Evolutionary conservation across 345 rosid genomes (phyloP).

Genomic region (Citrus medica): DNA sequence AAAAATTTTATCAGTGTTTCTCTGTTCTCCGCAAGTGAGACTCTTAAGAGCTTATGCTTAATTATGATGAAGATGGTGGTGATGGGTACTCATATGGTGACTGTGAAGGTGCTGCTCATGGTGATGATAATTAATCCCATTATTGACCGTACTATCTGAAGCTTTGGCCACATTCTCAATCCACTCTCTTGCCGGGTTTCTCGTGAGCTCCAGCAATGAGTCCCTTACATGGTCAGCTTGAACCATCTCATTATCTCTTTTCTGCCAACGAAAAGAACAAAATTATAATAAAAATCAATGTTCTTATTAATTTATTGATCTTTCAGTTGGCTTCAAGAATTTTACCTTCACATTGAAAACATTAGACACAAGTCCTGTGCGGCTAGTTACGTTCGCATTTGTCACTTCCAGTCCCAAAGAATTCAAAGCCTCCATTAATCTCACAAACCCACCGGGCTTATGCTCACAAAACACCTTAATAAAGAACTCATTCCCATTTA

Average conservation of each 20-base stretch:
- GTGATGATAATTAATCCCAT: conserved; percentile 35
- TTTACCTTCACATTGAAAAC: conserved; percentile 88
- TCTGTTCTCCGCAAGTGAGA: not conserved
- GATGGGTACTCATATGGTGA: conserved; percentile 19
- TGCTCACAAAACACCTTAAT: conserved; percentile 90
- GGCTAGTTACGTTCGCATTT: conserved; percentile 79
- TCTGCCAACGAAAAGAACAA: conserved; percentile 39
- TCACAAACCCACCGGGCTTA: conserved; percentile 76
- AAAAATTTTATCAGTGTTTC: not conserved
- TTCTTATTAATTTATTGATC: not conserved
- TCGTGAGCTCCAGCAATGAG: conserved; percentile 67
- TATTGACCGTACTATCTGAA: conserved; percentile 18
- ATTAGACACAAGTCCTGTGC: conserved; percentile 74
- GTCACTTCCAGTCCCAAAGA: conserved; percentile 84
- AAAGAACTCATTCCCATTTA: conserved; percentile 81
- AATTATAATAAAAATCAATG: not conserved
- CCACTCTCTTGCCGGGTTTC: conserved; percentile 56
- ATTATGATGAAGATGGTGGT: not conserved
- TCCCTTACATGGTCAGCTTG: conserved; percentile 81
- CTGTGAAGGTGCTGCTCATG: conserved; percentile 36
- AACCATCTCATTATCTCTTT: conserved; percentile 65
- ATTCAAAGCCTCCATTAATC: conserved; percentile 80
- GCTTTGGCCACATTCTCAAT: conserved; percentile 38
- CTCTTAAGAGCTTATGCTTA: not conserved
- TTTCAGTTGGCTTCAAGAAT: not conserved